phyloP scores from a whole-genome alignment of 2,329 filamentous ascomycete genomes.

The Stachybotrys chlorohalonatus region DNA sequence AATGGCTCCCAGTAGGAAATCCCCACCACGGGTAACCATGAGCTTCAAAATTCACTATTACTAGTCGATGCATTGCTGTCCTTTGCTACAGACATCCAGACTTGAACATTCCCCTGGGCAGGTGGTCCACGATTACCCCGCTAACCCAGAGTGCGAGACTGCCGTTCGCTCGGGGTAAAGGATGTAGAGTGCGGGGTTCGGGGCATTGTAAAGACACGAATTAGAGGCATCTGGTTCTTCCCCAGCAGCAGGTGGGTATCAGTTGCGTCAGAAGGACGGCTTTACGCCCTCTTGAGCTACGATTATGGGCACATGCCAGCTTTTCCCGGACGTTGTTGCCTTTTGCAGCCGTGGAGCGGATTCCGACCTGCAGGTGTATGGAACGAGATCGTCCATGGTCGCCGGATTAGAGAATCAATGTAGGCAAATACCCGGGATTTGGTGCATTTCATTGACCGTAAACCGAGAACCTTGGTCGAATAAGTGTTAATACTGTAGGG shows the following conservation, averaged over 20 bases:
- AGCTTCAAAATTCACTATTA: too few species aligned
- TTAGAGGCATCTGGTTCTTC: not conserved
- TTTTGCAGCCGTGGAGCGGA: not conserved
- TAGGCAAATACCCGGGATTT: not conserved
- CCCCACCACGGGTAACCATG: too few species aligned
- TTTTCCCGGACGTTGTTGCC: not conserved
- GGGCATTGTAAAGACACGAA: not conserved
- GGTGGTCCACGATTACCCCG: not conserved
- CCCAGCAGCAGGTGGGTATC: not conserved
- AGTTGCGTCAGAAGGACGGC: not conserved
- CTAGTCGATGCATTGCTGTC: too few species aligned
- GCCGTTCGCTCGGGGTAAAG: not conserved
- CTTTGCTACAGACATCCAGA: too few species aligned
- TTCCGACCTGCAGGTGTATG: not conserved
- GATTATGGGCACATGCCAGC: not conserved
- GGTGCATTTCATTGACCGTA: not conserved
- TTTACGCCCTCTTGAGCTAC: not conserved
- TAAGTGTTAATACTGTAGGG: not conserved
- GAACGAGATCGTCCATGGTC: not conserved
- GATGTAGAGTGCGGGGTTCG: not conserved
- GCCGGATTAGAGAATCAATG: not conserved
- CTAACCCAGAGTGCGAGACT: not conserved
- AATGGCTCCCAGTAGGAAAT: too few species aligned
- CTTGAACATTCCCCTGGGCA: too few species aligned
- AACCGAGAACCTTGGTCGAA: not conserved